Base-by-base conservation (phyloP, 2,329 filamentous ascomycete species). In the Cladosporium sp. region DNA sequence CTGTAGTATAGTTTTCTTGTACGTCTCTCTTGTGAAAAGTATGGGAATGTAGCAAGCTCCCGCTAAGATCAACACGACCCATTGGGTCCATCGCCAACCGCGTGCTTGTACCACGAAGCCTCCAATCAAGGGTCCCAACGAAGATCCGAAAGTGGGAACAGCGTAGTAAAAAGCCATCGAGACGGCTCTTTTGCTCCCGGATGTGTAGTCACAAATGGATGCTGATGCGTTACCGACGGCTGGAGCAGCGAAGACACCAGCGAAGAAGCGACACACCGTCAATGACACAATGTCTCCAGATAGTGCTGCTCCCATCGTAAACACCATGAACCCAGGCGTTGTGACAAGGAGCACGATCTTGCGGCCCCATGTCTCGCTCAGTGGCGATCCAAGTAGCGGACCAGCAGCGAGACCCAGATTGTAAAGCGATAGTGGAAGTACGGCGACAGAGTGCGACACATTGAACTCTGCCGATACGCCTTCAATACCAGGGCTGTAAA, bases 251-350 rank as follows among this genome's bases (percentile, higher is more conserved):
- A 75, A 83, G 39, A 87, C 80, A 0, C 72, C 74, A 1, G 84
- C 82, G 57, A 88, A 78, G 74, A 88, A 75, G 28, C 75, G 69
- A 57, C 74, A 75, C 8, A 74, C 63, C 11, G 67, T 67, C 28
- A 76, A 48, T 16, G 68, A 61, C 1, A 67, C 66, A 16, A 76
- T 60, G 32, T 53, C 66, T 4, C 66, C 58, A 1, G 73, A 70
- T 56, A 75, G 69, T n/a, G 73, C 74, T 18, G 74, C 70, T 23
- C 74, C 75, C 13, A 76, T 63, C 4, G 69, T 76, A 67, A 80
- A 79, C 6, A 77, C 67, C 21, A 74, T 74, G 59, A 78, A 78
- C 14, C 75, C 63, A 1, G 77, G 76, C 11, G 74, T 73, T 2
- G 77, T 76, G 10, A 71, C 67, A 39, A 79, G 70, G 67, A 78